Conservation (phyloP, 75 land plant species). For the Ceratopteris richardii region DNA sequence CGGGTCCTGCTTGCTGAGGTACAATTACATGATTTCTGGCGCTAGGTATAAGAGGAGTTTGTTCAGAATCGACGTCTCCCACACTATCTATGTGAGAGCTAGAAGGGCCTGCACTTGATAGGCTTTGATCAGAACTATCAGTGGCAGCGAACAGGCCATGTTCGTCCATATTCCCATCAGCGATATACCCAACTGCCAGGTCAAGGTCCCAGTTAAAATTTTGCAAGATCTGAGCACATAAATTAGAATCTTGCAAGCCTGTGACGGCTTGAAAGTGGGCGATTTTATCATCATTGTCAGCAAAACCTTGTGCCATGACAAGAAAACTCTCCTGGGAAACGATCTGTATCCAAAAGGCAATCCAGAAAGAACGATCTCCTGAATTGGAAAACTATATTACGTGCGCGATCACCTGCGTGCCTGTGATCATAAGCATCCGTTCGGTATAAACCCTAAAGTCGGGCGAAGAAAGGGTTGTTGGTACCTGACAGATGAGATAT, state of each 20-base stretch:
- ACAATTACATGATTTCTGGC: not conserved
- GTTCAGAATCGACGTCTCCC: not conserved
- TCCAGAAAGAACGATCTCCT: too few species aligned
- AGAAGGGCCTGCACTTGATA: not conserved
- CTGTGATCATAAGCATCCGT: too few species aligned
- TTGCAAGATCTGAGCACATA: constrained; percentile 72
- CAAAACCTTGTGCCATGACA: constrained; percentile 17
- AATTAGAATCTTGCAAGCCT: constrained; percentile 61
- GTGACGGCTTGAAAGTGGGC: constrained; percentile 91
- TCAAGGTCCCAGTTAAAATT: constrained; percentile 91
- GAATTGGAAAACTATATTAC: too few species aligned
- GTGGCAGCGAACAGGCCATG: not conserved
- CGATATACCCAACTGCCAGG: constrained; percentile 51
- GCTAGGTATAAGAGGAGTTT: not conserved
- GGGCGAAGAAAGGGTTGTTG: too few species aligned
- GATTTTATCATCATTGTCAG: constrained; percentile 55
- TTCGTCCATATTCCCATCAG: constrained; percentile 13
- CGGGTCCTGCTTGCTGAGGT: constrained; percentile 33
- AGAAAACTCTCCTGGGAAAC: too few species aligned
- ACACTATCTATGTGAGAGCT: not conserved
- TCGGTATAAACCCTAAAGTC: too few species aligned
- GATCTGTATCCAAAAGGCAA: too few species aligned
- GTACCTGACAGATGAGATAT: too few species aligned
- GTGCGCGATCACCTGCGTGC: too few species aligned
- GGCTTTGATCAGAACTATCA: not conserved